Conservation (phyloP, 768 basidiomycete genomes). For the Suillus bovinus region DNA sequence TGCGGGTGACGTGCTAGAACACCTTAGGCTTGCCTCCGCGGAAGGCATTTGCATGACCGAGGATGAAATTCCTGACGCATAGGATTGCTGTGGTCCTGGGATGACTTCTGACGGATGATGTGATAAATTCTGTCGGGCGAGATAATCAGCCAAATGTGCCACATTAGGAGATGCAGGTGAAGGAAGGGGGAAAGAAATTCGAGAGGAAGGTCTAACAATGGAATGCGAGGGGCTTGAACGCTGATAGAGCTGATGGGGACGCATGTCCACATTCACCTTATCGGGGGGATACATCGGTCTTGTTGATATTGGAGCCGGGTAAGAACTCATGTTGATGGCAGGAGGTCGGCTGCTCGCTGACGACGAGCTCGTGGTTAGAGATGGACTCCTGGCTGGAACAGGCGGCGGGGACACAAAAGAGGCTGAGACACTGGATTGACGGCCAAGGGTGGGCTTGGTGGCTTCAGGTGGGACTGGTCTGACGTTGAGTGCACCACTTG, state of each 20-base stretch:
- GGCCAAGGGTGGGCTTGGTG: constrained; percentile 9
- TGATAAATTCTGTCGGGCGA: constrained; percentile 39
- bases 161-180: constrained; percentile 19
- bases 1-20: constrained; percentile 10
- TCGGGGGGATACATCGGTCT: background rate
- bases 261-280: constrained; percentile 3
- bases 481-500: constrained; percentile 3
- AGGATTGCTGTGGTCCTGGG: background rate
- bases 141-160: constrained; percentile 37
- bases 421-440: constrained; percentile 7
- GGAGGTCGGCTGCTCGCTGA: constrained; percentile 12
- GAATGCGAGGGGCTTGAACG: constrained; percentile 10
- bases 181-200: background rate
- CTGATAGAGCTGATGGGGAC: constrained; percentile 1
- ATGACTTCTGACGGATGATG: constrained; percentile 16
- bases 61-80: constrained; percentile 31
- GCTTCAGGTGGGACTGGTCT: constrained; percentile 13
- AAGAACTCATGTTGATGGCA: constrained; percentile 13
- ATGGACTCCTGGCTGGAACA: constrained; percentile 15
- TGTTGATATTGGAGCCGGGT: constrained; percentile 8
- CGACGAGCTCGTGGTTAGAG: constrained; percentile 1
- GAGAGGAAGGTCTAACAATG: background rate
- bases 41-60: constrained; percentile 37
- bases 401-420: constrained; percentile 14
- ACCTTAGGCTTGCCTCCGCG: constrained; percentile 17